Evolutionary conservation across 1,284 basidiomycete species (phyloP).

Genomic region (Exsudoporus floridanus): DNA sequence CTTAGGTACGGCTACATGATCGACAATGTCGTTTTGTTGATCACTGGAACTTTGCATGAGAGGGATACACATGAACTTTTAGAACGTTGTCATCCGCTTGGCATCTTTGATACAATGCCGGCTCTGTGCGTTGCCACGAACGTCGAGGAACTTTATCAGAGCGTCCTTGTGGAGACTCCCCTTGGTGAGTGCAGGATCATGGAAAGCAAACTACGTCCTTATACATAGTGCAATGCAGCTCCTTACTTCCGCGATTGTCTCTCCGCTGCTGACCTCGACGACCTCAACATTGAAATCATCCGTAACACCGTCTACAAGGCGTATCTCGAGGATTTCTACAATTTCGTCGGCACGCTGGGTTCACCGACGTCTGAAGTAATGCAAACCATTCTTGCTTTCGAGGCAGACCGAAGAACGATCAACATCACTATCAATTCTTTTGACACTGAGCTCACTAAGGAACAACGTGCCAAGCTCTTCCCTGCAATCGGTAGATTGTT

Average conservation of each 20-base stretch:
- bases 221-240: slow-evolving; percentile 50
- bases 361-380: slow-evolving; percentile 88
- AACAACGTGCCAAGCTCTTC: slow-evolving; percentile 94
- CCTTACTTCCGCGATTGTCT: slow-evolving; percentile 98
- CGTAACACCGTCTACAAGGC: slow-evolving; percentile 99
- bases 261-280: slow-evolving; percentile 94
- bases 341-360: slow-evolving; percentile 79
- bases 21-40: slow-evolving; percentile 97
- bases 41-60: slow-evolving; percentile 97
- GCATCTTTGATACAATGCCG: slow-evolving; percentile 98
- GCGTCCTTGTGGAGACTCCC: slow-evolving; percentile 96
- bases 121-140: slow-evolving; percentile 99
- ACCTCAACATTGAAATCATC: slow-evolving; percentile 99
- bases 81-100: slow-evolving; percentile 95
- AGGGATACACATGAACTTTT: slow-evolving; percentile 96
- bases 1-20: slow-evolving; percentile 97
- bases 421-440: slow-evolving; percentile 99
- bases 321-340: slow-evolving; percentile 97
- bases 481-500: slow-evolving; percentile 91
- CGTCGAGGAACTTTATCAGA: slow-evolving; percentile 98
- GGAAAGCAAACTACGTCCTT: not conserved
- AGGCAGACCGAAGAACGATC: slow-evolving; percentile 94
- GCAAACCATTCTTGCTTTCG: slow-evolving; percentile 88
- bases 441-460: slow-evolving; percentile 92
- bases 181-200: slow-evolving; percentile 62